Percentiles rank a stretch among this genome's conserved stretches.
Evolutionary conservation across 768 basidiomycete species (phyloP).

Genomic region (Russula foetens): DNA sequence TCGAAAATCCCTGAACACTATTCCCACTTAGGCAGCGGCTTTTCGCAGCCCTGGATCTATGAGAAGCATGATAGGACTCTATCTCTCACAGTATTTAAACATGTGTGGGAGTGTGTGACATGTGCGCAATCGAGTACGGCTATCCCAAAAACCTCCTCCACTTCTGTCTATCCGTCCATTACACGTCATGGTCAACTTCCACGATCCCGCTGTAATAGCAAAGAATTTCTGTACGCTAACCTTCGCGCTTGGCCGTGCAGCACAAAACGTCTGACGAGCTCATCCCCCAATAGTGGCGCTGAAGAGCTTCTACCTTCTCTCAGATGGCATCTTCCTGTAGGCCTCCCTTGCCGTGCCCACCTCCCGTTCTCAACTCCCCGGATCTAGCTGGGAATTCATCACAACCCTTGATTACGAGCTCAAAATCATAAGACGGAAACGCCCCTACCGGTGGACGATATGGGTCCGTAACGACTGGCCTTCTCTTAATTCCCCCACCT

Average conservation of each 20-base stretch:
- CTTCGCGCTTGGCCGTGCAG: too few species aligned
- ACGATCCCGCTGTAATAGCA: background rate
- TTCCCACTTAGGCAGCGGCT: too few species aligned
- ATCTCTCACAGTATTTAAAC: too few species aligned
- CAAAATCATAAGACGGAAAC: background rate
- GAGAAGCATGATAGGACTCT: too few species aligned
- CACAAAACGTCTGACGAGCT: too few species aligned
- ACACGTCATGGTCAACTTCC: background rate
- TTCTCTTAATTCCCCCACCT: background rate
- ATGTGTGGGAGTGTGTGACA: too few species aligned
- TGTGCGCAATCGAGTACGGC: too few species aligned
- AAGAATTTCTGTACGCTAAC: background rate
- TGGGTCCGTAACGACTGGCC: background rate
- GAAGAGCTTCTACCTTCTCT: background rate
- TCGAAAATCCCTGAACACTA: too few species aligned
- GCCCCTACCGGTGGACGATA: constrained; percentile 4
- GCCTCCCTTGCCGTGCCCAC: background rate
- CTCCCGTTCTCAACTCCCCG: background rate
- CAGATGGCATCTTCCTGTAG: background rate
- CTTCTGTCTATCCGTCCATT: too few species aligned
- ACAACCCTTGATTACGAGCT: background rate
- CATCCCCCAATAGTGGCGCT: background rate
- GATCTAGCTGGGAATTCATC: background rate
- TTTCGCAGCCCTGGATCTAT: too few species aligned
- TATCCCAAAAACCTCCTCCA: too few species aligned